Base-by-base conservation (phyloP, 176 grass and related monocot genomes). In the Thalia dealbata region DNA sequence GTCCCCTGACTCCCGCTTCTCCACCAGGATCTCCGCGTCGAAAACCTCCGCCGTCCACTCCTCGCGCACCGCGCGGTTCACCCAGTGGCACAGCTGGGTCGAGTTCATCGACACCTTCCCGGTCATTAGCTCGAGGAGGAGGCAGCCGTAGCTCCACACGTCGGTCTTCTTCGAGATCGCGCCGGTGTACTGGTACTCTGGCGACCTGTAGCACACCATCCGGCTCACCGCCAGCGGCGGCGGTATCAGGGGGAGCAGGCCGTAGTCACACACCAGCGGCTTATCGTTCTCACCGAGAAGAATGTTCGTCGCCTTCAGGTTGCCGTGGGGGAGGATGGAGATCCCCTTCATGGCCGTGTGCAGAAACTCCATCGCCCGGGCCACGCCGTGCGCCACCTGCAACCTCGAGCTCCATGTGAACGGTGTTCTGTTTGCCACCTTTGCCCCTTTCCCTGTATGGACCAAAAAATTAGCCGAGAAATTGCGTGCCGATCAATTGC, bases 81-180 rank as follows among this genome's bases (percentile, higher is more conserved):
- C 63, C 63, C 75, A 77, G 1, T 25, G 25, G 28, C 61, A 67
- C 48, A 77, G 19, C 26, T 56, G 23, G 18, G 19, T 22, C 4
- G 65, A 24, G 65, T 23, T 68, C 38, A 22, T 23, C 65, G 65
- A 21, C 25, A 44, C 13, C 50, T 43, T 27, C 10, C 75, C 75
- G 25, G 75, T 77, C 24, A 77, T 21, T 22, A 77, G 19, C 75
- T 77, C 75, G 11, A 77, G 75, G 18, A 77, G 75, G 26, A 77
- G 75, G 48, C 75, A 77, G 13, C 75, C 75, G 48, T 68, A 77
- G 75, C 63, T 68, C 75, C 75, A 77, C 27, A 77, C 45, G 63
- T 77, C 75, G 18, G 75, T 52, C 44, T 38, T 67, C 27, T 9
- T 35, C 48, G 75, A 77, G 0, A 77, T 14, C 26, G 22, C 24